Evolutionary conservation across 805 yeast genomes (phyloP).

Genomic region (Teunomyces aglyptinius): DNA sequence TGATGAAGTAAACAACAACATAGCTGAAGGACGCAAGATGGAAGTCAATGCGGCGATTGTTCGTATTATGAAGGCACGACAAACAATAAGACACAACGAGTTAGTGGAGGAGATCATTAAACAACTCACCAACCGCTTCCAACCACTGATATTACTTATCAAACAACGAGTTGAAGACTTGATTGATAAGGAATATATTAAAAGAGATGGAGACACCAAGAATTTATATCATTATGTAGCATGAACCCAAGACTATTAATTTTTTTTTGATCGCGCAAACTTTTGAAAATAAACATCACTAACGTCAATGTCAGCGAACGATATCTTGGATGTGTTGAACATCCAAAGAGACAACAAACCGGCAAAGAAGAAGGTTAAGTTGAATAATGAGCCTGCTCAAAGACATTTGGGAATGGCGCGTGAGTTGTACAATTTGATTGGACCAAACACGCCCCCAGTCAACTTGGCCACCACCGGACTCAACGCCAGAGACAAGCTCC

Average conservation of each 20-base stretch:
- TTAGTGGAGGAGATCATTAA: constrained; percentile 63
- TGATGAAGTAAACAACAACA: constrained; percentile 50
- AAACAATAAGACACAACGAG: constrained; percentile 58
- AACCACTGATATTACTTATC: constrained; percentile 64
- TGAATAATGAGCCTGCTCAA: constrained; percentile 17
- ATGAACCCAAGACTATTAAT: constrained; percentile 13
- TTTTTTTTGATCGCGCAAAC: constrained; percentile 1
- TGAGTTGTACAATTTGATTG: constrained; percentile 82
- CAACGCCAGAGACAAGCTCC: constrained; percentile 59
- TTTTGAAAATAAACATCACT: constrained; percentile 1
- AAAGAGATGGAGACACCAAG: constrained; percentile 62
- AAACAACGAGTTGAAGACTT: constrained; percentile 72
- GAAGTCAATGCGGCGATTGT: constrained; percentile 86
- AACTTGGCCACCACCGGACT: constrained; percentile 21
- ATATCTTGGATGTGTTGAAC: constrained; percentile 75
- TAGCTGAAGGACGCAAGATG: constrained; percentile 61
- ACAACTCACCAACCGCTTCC: constrained; percentile 61
- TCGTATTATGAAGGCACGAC: constrained; percentile 79
- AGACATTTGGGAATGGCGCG: constrained; percentile 75
- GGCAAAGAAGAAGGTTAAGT: constrained; percentile 41
- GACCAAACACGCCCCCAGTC: constrained; percentile 90
- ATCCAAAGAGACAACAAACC: constrained; percentile 51
- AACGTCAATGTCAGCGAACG: constrained; percentile 39
- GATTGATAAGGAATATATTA: constrained; percentile 78
- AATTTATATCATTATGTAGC: constrained; percentile 69